phyloP scores from a whole-genome alignment of 2,329 filamentous ascomycete species.

The Tolypocladium nubicola region DNA sequence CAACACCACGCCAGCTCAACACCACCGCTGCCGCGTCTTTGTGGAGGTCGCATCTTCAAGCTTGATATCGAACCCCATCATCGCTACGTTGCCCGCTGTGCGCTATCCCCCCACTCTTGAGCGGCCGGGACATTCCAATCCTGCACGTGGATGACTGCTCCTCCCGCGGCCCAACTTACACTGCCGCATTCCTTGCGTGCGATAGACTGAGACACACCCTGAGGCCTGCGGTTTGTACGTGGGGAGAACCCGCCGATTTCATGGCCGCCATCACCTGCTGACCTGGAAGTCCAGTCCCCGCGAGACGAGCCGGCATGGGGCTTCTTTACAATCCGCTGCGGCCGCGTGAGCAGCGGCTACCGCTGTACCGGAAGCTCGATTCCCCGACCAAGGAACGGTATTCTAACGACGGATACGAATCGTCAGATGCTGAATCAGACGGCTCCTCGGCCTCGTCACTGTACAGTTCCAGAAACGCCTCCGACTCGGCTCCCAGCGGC shows the following conservation, averaged over 20 bases:
- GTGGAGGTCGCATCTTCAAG: background rate
- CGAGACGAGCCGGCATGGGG: conserved; percentile 30
- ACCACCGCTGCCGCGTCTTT: background rate
- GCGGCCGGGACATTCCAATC: background rate
- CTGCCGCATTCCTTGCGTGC: background rate
- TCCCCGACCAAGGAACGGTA: conserved; percentile 37
- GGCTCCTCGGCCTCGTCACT: conserved; percentile 32
- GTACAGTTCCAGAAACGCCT: conserved; percentile 44
- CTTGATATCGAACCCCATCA: background rate
- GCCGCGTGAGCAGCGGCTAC: conserved; percentile 35
- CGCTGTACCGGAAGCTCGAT: conserved; percentile 37
- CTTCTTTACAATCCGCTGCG: conserved; percentile 36
- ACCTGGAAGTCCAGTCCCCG: background rate
- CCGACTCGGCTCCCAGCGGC: conserved; percentile 30
- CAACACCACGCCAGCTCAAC: background rate
- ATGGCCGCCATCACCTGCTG: background rate
- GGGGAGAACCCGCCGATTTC: background rate
- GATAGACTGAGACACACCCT: background rate
- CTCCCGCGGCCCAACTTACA: background rate
- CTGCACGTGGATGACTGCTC: background rate
- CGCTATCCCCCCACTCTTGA: background rate
- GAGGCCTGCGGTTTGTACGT: background rate
- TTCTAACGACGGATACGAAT: conserved; percentile 39
- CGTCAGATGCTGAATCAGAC: conserved; percentile 34
- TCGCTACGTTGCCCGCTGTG: background rate